Evolutionary conservation across 164 flowering plant genomes (phyloP).

Genomic region (Amborella trichopoda): DNA sequence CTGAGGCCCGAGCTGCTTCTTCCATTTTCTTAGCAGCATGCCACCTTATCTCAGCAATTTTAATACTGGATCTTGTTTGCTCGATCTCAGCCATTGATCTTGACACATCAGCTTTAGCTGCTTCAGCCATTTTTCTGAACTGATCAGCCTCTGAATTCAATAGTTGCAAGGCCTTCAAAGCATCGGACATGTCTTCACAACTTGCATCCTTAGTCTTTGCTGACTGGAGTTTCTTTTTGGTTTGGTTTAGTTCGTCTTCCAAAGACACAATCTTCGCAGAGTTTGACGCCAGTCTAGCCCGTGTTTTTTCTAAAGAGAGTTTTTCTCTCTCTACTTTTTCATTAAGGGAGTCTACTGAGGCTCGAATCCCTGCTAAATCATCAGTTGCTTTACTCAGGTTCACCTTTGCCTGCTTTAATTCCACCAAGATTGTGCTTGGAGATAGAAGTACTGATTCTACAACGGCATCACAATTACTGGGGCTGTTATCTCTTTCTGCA

Average conservation of each 20-base stretch:
- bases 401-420: slow-evolving; percentile 77
- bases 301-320: slow-evolving; percentile 52
- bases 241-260: slow-evolving; percentile 53
- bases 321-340: slow-evolving; percentile 70
- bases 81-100: slow-evolving; percentile 60
- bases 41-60: slow-evolving; percentile 65
- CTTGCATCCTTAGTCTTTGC: slow-evolving; percentile 14
- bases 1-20: slow-evolving; percentile 79
- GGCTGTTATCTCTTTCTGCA: no score
- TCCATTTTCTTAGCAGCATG: slow-evolving; percentile 80
- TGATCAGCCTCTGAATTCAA: slow-evolving; percentile 56
- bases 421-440: slow-evolving; percentile 26
- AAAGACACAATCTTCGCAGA: slow-evolving; percentile 51
- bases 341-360: slow-evolving; percentile 56
- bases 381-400: slow-evolving; percentile 59
- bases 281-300: slow-evolving; percentile 48
- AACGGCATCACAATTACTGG: no score
- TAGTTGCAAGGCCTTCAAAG: slow-evolving; percentile 44
- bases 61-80: slow-evolving; percentile 43
- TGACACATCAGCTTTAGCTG: slow-evolving; percentile 45
- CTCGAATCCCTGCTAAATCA: slow-evolving; percentile 63
- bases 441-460: slow-evolving; percentile 6
- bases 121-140: slow-evolving; percentile 61
- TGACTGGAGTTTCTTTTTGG: slow-evolving; percentile 31
- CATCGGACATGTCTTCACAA: slow-evolving; percentile 25